Conservation (phyloP, 257 asterid genomes). For the Ophiorrhiza pumila region DNA sequence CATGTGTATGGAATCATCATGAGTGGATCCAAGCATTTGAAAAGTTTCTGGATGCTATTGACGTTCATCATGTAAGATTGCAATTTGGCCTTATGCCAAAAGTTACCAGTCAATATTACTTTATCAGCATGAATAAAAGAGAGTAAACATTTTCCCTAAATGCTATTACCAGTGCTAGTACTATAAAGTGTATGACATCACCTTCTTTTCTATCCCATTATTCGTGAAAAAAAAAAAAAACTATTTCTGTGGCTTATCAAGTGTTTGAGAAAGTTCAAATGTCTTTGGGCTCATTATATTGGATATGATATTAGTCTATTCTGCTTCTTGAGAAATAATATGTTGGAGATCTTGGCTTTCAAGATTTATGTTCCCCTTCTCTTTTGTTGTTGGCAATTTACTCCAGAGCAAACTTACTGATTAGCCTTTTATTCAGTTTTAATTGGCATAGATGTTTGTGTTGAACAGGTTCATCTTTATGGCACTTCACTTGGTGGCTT, state of each 20-base stretch:
- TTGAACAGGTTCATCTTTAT: constrained; percentile 75
- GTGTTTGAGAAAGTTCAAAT: background rate
- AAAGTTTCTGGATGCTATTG: constrained; percentile 92
- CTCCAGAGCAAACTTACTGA: background rate
- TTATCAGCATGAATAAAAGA: background rate
- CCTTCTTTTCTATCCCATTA: background rate
- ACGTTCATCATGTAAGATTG: constrained; percentile 91
- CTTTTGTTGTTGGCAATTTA: background rate
- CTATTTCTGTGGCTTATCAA: background rate
- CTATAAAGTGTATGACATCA: background rate
- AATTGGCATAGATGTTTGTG: constrained; percentile 6
- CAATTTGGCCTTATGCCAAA: background rate
- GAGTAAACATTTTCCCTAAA: background rate
- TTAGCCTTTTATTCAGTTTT: background rate
- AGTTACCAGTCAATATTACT: background rate
- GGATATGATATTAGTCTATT: background rate
- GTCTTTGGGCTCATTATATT: background rate
- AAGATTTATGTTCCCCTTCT: background rate
- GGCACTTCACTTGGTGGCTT: constrained; percentile 98
- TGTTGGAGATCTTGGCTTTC: background rate
- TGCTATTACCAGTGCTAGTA: background rate
- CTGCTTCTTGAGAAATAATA: constrained; percentile 5
- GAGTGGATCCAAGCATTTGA: constrained; percentile 98
- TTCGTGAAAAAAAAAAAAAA: background rate
- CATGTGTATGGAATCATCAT: constrained; percentile 82